phyloP scores from a whole-genome alignment of 2,329 filamentous ascomycete genomes.

The Nemania bipapillata region DNA sequence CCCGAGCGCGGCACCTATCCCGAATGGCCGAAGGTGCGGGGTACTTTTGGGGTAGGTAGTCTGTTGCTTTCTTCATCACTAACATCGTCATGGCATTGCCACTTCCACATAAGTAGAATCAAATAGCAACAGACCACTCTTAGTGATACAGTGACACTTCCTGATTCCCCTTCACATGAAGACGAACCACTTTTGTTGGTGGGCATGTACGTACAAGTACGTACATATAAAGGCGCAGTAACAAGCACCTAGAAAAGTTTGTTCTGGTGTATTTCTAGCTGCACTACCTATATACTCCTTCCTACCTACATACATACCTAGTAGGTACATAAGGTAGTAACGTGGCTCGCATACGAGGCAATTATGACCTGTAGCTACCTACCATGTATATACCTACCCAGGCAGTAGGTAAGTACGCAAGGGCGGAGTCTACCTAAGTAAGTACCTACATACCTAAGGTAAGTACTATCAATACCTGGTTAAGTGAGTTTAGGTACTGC shows the following conservation, averaged over 20 bases:
- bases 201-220: no score
- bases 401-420: neutral
- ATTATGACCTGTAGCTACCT: neutral
- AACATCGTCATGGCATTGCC: neutral
- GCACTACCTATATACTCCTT: neutral
- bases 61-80: neutral
- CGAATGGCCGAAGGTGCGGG: conserved; percentile 20
- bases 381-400: neutral
- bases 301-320: no score
- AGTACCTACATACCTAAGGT: neutral
- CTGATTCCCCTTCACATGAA: no score
- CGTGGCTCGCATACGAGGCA: neutral
- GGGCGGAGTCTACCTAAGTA: neutral
- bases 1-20: neutral
- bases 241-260: no score
- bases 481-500: neutral
- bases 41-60: conserved; percentile 22
- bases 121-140: neutral
- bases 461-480: neutral
- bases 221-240: no score
- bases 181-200: no score
- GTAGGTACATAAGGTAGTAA: neutral
- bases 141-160: neutral
- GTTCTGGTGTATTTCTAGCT: neutral
- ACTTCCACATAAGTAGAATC: neutral